These are phyloP conservation scores for Liriodendron chinense DNA, from an alignment of 164 flowering plant genomes.

Conservation along the genomic window DNA sequence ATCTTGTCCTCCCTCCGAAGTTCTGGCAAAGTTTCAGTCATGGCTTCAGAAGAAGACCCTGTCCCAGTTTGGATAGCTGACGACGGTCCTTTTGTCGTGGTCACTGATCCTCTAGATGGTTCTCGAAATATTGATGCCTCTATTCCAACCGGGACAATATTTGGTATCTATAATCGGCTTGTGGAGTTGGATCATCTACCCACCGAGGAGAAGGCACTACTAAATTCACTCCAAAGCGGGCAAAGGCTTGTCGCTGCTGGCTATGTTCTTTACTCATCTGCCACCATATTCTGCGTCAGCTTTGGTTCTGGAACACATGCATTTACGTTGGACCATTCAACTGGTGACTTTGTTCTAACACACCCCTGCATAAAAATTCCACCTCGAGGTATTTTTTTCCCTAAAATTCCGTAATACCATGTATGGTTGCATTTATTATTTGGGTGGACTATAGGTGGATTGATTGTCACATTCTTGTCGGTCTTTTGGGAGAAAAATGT, in stretches of 20 bases:
- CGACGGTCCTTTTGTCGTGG: slow-evolving; percentile 90
- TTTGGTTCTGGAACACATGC: slow-evolving; percentile 94
- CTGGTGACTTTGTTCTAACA: slow-evolving; percentile 91
- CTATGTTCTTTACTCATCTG: slow-evolving; percentile 94
- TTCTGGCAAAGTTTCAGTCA: slow-evolving; percentile 88
- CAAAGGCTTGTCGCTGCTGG: slow-evolving; percentile 74
- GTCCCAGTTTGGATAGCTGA: slow-evolving; percentile 75
- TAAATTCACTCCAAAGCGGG: slow-evolving; percentile 94
- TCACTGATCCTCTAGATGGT: slow-evolving; percentile 93
- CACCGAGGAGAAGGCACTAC: slow-evolving; percentile 62
- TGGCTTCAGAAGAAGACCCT: slow-evolving; percentile 97
- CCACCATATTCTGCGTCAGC: slow-evolving; percentile 79
- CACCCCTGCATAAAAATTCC: slow-evolving; percentile 81
- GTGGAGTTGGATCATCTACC: slow-evolving; percentile 75
- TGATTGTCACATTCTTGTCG: not conserved
- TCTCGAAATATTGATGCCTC: slow-evolving; percentile 96
- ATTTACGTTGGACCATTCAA: slow-evolving; percentile 80
- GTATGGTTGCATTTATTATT: not conserved
- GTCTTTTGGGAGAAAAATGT: not conserved
- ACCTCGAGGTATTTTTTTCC: slow-evolving; percentile 58
- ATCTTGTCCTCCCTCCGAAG: slow-evolving; percentile 66
- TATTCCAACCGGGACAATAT: slow-evolving; percentile 95
- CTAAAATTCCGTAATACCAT: not conserved
- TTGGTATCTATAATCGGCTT: slow-evolving; percentile 83
- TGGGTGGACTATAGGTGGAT: not conserved